Conservation (phyloP, 2,329 filamentous ascomycete species). For the Orbilia blumenaviensis region DNA sequence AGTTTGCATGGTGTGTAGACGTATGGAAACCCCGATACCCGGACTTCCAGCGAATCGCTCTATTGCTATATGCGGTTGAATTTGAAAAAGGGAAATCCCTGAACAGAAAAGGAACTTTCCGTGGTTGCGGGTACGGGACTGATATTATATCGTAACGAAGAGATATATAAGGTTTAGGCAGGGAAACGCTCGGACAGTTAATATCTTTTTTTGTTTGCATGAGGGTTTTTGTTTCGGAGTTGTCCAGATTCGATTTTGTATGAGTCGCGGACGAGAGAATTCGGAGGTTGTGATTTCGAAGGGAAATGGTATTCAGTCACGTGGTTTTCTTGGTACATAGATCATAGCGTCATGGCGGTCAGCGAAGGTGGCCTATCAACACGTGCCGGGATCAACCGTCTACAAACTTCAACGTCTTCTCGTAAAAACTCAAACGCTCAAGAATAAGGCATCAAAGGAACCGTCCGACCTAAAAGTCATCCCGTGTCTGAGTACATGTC, state of each 20-base stretch:
- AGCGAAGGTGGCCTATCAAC: slow-evolving; percentile 15
- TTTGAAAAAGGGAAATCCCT: background rate
- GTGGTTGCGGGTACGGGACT: too few relatives aligned
- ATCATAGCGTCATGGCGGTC: background rate
- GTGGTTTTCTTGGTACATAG: slow-evolving; percentile 1
- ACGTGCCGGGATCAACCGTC: slow-evolving; percentile 2
- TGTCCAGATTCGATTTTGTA: background rate
- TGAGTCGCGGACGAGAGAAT: background rate
- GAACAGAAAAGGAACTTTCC: background rate
- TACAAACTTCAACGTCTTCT: background rate
- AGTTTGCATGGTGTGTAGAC: background rate
- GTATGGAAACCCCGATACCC: background rate
- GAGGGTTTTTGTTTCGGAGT: background rate
- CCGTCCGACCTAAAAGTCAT: slow-evolving; percentile 2
- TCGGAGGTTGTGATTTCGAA: background rate
- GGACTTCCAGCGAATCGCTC: background rate
- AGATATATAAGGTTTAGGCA: background rate
- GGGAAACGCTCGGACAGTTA: background rate
- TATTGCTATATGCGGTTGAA: background rate
- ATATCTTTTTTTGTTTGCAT: too few relatives aligned
- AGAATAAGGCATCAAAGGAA: background rate
- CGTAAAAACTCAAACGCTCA: too few relatives aligned
- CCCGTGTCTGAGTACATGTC: background rate
- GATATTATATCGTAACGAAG: background rate
- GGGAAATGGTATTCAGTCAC: background rate